A percentile compares a stretch with the other conserved stretches of the same genome.
phyloP scores from a whole-genome alignment of 306 rosid species.

The Quillaja saponaria region DNA sequence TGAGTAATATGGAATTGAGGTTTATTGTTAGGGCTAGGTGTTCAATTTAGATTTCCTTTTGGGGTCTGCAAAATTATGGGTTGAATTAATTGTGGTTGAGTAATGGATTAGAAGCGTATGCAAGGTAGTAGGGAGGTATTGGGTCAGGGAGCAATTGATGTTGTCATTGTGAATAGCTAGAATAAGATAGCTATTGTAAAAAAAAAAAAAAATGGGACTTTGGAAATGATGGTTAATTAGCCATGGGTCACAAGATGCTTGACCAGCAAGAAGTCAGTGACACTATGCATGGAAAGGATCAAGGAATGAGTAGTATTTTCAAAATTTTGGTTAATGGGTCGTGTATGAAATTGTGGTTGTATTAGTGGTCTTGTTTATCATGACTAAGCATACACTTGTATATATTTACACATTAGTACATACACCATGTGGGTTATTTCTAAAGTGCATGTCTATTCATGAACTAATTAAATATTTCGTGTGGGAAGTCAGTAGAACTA shows the following conservation, averaged over 20 bases:
- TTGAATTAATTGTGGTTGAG: constrained; percentile 22
- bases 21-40: constrained; percentile 20
- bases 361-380: constrained; percentile 18
- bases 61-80: constrained; percentile 29
- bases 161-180: constrained; percentile 26
- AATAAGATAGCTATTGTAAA: constrained; percentile 22
- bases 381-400: too few species aligned
- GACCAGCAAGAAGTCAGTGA: constrained; percentile 30
- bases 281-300: constrained; percentile 37
- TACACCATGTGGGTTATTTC: too few species aligned
- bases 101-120: constrained; percentile 52
- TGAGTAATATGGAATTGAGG: too few species aligned
- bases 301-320: constrained; percentile 41
- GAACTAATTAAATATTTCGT: too few species aligned
- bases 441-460: too few species aligned
- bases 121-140: constrained; percentile 29
- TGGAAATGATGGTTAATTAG: constrained; percentile 27
- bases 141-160: constrained; percentile 47
- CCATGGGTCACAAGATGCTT: constrained; percentile 21
- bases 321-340: constrained; percentile 40
- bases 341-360: constrained; percentile 49
- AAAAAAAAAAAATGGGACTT: constrained; percentile 36
- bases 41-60: constrained; percentile 23
- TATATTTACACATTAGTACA: too few species aligned
- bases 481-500: too few species aligned